Evolutionary conservation across 1,139 yeast genomes (phyloP).

Genomic region (Zygosaccharomyces pseudobailii): DNA sequence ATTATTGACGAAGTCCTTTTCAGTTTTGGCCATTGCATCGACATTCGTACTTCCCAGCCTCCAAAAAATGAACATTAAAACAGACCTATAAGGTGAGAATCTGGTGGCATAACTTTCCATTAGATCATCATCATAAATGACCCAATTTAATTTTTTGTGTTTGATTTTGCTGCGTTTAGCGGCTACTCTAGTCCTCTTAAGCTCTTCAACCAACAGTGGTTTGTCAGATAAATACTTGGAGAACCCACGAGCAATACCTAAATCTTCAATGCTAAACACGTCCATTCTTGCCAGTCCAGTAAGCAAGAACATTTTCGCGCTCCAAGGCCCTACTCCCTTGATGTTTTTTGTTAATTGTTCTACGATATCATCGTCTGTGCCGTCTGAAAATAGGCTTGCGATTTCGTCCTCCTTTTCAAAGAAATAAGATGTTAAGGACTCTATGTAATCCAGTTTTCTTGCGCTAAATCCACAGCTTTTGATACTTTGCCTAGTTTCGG

Average conservation of each 20-base stretch:
- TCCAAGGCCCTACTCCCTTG: conserved; percentile 88
- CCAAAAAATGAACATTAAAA: conserved; percentile 75
- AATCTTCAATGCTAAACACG: conserved; percentile 72
- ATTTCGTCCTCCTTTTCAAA: conserved; percentile 40
- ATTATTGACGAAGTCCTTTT: conserved; percentile 20
- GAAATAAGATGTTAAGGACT: conserved; percentile 58
- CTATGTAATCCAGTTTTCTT: conserved; percentile 62
- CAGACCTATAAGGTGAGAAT: conserved; percentile 64
- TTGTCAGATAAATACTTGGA: conserved; percentile 56
- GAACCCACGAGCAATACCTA: conserved; percentile 82
- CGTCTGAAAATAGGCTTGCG: conserved; percentile 38
- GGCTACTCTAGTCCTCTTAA: conserved; percentile 35
- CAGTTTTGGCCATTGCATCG: conserved; percentile 41
- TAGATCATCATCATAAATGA: conserved; percentile 56
- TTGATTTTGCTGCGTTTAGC: conserved; percentile 36
- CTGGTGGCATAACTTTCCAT: conserved; percentile 50
- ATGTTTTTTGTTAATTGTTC: conserved; percentile 50
- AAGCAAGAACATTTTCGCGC: conserved; percentile 79
- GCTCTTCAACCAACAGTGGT: conserved; percentile 45
- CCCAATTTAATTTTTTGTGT: conserved; percentile 47
- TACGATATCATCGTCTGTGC: conserved; percentile 45
- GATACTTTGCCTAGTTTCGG: conserved; percentile 45
- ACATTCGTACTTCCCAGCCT: conserved; percentile 56
- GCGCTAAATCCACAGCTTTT: conserved; percentile 66
- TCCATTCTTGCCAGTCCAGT: conserved; percentile 65